Conservation (phyloP, 176 grass and related monocot genomes). For the Thalia dealbata region DNA sequence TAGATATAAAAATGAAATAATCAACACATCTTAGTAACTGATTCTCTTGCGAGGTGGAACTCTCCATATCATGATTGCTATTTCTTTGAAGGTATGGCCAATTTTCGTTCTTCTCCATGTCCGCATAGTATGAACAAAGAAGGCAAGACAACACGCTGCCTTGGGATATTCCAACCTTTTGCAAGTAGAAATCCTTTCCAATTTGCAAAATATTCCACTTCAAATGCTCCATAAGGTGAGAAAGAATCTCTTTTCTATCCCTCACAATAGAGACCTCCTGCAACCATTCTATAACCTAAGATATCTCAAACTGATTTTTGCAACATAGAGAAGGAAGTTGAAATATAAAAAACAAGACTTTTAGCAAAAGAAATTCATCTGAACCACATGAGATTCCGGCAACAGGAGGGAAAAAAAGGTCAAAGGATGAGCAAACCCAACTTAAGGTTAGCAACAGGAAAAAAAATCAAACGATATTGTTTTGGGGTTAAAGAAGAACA, state of each 20-base stretch:
- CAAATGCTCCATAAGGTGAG: constrained; percentile 42
- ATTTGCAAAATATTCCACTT: constrained; percentile 58
- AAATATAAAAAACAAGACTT: constrained; percentile 1
- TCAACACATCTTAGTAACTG: constrained; percentile 74
- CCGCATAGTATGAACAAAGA: constrained; percentile 74
- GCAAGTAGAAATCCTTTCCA: constrained; percentile 57
- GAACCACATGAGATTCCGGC: no score
- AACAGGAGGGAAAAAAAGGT: no score
- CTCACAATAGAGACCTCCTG: constrained; percentile 24
- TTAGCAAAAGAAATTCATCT: constrained; percentile 1
- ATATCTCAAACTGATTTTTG: not conserved
- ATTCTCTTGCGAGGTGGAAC: constrained; percentile 14
- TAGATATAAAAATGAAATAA: constrained; percentile 83
- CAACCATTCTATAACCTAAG: constrained; percentile 11
- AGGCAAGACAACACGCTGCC: constrained; percentile 63
- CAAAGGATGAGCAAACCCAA: no score
- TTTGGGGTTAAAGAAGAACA: no score
- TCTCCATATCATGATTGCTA: not conserved
- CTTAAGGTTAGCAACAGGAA: no score
- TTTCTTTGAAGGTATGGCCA: constrained; percentile 30
- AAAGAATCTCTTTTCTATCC: constrained; percentile 34
- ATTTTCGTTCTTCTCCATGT: constrained; percentile 59
- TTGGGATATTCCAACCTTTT: constrained; percentile 75
- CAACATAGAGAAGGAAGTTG: not conserved
- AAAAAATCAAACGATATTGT: no score